Evolutionary conservation across 495 filamentous ascomycete species (phyloP).

Genomic region (Physcia stellaris): DNA sequence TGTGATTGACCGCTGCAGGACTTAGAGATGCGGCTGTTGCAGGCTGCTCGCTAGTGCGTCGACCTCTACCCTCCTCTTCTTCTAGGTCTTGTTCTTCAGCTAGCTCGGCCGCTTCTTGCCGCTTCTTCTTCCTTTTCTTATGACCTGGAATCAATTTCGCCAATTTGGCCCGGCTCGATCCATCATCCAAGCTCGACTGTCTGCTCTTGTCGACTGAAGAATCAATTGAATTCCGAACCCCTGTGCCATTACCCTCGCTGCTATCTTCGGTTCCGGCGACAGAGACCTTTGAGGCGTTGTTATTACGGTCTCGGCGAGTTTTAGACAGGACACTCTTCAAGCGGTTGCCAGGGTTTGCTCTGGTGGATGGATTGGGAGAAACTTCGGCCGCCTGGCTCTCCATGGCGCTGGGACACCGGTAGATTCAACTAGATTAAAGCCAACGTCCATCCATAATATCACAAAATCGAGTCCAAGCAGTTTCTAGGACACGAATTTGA

Average conservation of each 20-base stretch:
- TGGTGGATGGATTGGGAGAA: conserved; percentile 13
- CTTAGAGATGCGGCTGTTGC: conserved; percentile 10
- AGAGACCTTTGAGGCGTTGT: conserved; percentile 13
- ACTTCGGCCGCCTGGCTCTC: conserved; percentile 7
- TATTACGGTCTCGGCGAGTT: conserved; percentile 16
- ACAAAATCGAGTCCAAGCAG: no score
- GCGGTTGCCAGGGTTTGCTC: no score
- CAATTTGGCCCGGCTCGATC: conserved; percentile 12
- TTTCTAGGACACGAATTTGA: no score
- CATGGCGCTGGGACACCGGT: no score
- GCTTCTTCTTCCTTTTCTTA: conserved; percentile 30
- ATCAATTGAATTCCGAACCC: conserved; percentile 12
- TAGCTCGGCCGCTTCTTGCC: conserved; percentile 14
- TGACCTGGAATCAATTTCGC: conserved; percentile 40
- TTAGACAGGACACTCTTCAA: conserved; percentile 22
- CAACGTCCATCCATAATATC: no score
- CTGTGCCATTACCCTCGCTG: conserved; percentile 16
- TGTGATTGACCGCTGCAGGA: conserved; percentile 6
- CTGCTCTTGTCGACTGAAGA: conserved; percentile 18
- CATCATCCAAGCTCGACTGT: conserved; percentile 20
- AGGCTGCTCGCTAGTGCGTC: conserved; percentile 17
- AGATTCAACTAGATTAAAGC: no score
- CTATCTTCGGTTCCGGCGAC: conserved; percentile 17
- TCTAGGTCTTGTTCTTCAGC: conserved; percentile 20
- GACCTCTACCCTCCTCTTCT: conserved; percentile 20